Evolutionary conservation across 331 rosid species (phyloP).

Genomic region (Spiraea crenata): DNA sequence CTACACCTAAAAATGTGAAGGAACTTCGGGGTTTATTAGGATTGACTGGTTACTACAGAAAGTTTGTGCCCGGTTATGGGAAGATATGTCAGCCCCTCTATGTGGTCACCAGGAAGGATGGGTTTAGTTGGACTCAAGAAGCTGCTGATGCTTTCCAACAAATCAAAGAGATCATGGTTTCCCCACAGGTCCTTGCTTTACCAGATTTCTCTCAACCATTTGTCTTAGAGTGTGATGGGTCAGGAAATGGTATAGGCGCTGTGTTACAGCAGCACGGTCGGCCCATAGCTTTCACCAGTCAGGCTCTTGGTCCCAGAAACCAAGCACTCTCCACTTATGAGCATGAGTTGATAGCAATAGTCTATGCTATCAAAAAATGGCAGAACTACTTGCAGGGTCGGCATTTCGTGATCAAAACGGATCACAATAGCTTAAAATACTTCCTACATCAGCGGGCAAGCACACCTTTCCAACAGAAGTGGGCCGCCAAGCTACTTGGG

Average conservation of each 20-base stretch:
- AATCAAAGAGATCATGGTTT: neutral
- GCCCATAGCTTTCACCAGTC: neutral
- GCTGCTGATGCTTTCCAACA: neutral
- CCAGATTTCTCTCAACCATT: neutral
- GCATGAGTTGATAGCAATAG: neutral
- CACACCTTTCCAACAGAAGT: neutral
- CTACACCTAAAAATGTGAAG: neutral
- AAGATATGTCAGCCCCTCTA: too few relatives aligned
- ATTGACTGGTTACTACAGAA: neutral
- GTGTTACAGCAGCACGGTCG: neutral
- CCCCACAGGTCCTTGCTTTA: neutral
- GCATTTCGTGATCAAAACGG: neutral
- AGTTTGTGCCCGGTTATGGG: neutral
- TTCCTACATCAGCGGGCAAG: neutral
- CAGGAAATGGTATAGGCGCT: neutral
- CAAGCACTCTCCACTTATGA: neutral
- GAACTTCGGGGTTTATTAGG: neutral
- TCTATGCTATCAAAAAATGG: conserved; percentile 1
- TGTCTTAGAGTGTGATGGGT: neutral
- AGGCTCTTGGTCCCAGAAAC: neutral
- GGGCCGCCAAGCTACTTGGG: neutral
- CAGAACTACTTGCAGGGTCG: neutral
- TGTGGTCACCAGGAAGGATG: neutral
- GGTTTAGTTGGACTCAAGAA: neutral
- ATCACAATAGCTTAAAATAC: neutral